Evolutionary conservation across 805 yeast genomes (phyloP).

Genomic region (Wickerhamiella azyma): DNA sequence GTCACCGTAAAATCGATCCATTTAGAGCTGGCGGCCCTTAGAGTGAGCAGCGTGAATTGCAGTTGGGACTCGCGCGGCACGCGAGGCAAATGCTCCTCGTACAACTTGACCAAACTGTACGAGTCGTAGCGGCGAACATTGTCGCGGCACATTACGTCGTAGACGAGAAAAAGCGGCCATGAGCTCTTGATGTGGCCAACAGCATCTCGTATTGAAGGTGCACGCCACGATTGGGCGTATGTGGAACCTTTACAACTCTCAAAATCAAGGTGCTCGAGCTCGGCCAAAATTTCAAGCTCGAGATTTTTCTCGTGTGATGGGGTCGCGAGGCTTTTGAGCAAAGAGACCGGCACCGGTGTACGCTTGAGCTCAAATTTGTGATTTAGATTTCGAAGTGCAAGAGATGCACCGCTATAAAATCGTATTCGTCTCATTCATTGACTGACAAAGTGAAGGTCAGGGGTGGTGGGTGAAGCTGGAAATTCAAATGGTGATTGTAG

Average conservation of each 20-base stretch:
- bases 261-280: background rate
- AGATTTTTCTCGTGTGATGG: background rate
- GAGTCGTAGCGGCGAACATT: slow-evolving; percentile 18
- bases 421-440: too few species aligned
- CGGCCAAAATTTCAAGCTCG: background rate
- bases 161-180: slow-evolving; percentile 23
- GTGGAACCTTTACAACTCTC: too few species aligned
- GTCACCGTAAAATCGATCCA: slow-evolving; percentile 20
- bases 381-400: background rate
- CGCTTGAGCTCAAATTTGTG: background rate
- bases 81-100: slow-evolving; percentile 12
- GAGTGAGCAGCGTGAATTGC: slow-evolving; percentile 15
- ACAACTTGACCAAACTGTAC: slow-evolving; percentile 16
- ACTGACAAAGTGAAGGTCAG: too few species aligned
- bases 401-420: too few species aligned
- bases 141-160: slow-evolving; percentile 19
- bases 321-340: background rate
- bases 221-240: slow-evolving; percentile 9
- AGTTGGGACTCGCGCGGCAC: slow-evolving; percentile 12
- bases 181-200: slow-evolving; percentile 12
- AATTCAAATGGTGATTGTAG: too few species aligned
- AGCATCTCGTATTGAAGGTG: slow-evolving; percentile 14
- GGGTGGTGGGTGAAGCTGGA: too few species aligned
- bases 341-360: background rate
- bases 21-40: slow-evolving; percentile 14